These are phyloP conservation scores for Cryptococcus depauperatus DNA, from an alignment of 1,284 basidiomycete genomes.

Conservation along the genomic window DNA sequence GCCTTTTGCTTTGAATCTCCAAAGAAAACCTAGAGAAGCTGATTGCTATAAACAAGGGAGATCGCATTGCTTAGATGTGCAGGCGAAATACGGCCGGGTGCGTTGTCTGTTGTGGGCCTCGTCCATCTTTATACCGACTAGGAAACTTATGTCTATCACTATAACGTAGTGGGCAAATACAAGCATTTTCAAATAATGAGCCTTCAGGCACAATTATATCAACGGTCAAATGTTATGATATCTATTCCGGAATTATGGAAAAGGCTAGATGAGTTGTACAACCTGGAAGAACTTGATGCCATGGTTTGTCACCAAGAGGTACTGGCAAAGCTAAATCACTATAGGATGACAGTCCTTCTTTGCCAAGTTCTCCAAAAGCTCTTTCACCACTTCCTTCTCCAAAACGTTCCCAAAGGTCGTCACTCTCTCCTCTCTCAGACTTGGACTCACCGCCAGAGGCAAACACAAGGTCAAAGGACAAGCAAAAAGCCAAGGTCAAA, in stretches of 20 bases:
- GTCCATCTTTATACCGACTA: no score
- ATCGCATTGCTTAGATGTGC: no score
- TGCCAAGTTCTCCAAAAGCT: no score
- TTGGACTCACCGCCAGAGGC: neutral
- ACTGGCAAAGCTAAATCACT: no score
- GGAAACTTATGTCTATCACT: no score
- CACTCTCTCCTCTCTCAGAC: neutral
- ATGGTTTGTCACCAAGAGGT: constrained; percentile 60
- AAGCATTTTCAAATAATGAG: constrained; percentile 35
- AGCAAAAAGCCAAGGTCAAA: neutral
- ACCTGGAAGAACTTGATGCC: constrained; percentile 65
- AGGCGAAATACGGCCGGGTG: no score
- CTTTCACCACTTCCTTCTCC: neutral
- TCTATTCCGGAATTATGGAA: constrained; percentile 61
- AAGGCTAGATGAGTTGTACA: constrained; percentile 62
- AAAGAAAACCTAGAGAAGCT: no score
- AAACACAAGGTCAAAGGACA: neutral
- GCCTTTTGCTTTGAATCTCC: no score
- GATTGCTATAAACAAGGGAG: no score
- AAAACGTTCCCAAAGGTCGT: neutral
- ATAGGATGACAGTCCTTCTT: no score
- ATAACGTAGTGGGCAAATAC: constrained; percentile 34
- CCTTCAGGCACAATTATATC: constrained; percentile 29
- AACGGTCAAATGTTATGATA: constrained; percentile 42
- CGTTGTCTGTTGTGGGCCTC: no score